A percentile compares a stretch with the other conserved stretches of the same genome.
These are phyloP conservation scores for Scalesia atractyloides DNA, from an alignment of 129 eudicot genomes.

Conservation along the genomic window DNA sequence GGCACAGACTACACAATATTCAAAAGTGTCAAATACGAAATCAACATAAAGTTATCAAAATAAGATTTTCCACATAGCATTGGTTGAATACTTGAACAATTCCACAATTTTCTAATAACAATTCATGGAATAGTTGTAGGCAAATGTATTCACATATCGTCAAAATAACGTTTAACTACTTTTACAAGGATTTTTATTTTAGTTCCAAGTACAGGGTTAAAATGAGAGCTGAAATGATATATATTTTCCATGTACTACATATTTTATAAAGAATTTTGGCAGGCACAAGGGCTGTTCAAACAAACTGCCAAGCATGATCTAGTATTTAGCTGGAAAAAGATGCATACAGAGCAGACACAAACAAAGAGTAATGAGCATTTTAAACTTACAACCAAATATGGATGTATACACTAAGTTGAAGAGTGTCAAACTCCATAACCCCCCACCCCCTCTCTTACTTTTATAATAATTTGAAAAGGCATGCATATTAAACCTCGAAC, in stretches of 20 bases:
- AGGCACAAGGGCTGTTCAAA: not conserved
- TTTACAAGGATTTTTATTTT: not conserved
- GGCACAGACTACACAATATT: not conserved
- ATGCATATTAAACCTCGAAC: not conserved
- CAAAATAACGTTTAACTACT: too few relatives aligned
- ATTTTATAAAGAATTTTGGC: too few relatives aligned
- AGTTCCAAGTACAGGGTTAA: not conserved
- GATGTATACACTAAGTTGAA: conserved; percentile 10
- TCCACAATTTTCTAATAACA: too few relatives aligned
- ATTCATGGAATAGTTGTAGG: too few relatives aligned
- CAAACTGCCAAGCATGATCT: not conserved
- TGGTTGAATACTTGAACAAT: not conserved
- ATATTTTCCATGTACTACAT: not conserved
- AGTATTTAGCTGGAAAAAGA: not conserved
- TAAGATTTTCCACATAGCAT: not conserved
- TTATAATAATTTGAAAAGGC: not conserved
- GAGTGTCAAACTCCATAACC: not conserved
- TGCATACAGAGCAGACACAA: not conserved
- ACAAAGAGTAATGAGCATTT: too few relatives aligned
- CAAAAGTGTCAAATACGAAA: not conserved
- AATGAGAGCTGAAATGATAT: not conserved
- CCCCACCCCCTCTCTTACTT: not conserved
- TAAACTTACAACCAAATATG: not conserved
- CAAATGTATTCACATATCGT: too few relatives aligned
- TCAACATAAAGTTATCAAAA: not conserved